phyloP scores from a whole-genome alignment of 352 stramenopile genomes.

The Stramenopiles sp. region DNA sequence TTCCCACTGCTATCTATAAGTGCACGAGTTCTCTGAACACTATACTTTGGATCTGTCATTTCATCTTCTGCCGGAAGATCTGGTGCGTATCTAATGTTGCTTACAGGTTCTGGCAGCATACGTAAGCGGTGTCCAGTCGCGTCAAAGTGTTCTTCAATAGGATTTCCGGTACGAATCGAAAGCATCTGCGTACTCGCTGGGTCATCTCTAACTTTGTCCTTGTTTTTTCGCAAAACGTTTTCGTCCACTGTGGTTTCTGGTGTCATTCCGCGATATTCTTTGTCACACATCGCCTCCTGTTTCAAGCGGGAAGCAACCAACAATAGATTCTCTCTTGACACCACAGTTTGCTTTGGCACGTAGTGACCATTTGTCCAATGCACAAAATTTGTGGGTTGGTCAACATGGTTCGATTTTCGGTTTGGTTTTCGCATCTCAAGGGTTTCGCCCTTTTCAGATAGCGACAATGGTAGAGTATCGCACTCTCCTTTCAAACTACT shows the following conservation, averaged over 20 bases:
- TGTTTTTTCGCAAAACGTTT: slow-evolving; percentile 1
- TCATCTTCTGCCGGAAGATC: background rate
- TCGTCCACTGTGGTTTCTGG: background rate
- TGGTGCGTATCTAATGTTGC: background rate
- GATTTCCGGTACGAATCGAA: background rate
- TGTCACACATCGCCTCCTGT: background rate
- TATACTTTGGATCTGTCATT: background rate
- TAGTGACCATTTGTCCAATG: background rate
- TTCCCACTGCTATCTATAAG: background rate
- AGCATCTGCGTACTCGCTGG: background rate
- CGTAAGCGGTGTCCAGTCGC: background rate
- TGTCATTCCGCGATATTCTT: background rate
- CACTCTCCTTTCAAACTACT: too few relatives aligned
- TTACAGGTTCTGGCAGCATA: background rate
- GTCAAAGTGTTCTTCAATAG: background rate
- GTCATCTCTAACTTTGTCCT: background rate
- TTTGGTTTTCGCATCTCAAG: background rate
- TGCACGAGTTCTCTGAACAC: background rate
- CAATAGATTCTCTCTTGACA: background rate
- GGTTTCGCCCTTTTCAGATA: background rate
- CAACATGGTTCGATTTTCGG: background rate
- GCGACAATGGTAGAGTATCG: too few relatives aligned
- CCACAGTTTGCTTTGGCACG: background rate
- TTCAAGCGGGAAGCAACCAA: background rate
- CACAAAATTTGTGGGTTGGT: background rate